Conservation (phyloP, 768 basidiomycete genomes). For the Austroboletus eburneus region DNA sequence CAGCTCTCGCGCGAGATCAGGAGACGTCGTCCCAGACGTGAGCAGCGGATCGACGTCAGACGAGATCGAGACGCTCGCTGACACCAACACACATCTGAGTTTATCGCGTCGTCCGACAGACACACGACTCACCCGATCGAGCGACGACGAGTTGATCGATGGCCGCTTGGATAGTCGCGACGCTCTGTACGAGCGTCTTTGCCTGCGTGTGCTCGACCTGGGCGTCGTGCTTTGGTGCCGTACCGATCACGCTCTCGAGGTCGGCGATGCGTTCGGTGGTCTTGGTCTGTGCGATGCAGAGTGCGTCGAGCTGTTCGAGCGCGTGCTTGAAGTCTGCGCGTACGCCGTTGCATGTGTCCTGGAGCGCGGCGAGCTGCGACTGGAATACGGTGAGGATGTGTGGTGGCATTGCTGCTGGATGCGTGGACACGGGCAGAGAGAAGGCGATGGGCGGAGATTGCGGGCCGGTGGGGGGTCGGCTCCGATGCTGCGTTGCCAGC, state of each 20-base stretch:
- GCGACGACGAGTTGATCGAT: constrained; percentile 18
- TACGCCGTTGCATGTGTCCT: too few species aligned
- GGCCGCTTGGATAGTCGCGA: constrained; percentile 19
- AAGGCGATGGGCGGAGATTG: too few species aligned
- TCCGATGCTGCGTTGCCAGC: too few species aligned
- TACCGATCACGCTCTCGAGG: constrained; percentile 15
- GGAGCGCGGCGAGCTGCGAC: constrained; percentile 4
- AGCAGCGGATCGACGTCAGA: too few species aligned
- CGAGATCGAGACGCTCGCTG: neutral
- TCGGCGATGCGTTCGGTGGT: constrained; percentile 5
- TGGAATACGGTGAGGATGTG: too few species aligned
- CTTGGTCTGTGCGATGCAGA: constrained; percentile 13
- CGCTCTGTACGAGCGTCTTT: constrained; percentile 9
- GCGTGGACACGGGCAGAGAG: neutral
- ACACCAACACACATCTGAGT: constrained; percentile 8
- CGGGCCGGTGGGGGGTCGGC: too few species aligned
- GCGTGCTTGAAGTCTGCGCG: too few species aligned
- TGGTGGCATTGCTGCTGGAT: too few species aligned
- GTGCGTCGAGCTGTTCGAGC: constrained; percentile 15
- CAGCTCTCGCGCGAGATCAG: too few species aligned
- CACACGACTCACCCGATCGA: too few species aligned
- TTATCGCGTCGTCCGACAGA: neutral
- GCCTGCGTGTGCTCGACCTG: neutral
- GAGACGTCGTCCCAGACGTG: too few species aligned
- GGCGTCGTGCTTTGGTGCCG: neutral